Conservation (phyloP, 176 grass and related monocot genomes). For the Poa annua region DNA sequence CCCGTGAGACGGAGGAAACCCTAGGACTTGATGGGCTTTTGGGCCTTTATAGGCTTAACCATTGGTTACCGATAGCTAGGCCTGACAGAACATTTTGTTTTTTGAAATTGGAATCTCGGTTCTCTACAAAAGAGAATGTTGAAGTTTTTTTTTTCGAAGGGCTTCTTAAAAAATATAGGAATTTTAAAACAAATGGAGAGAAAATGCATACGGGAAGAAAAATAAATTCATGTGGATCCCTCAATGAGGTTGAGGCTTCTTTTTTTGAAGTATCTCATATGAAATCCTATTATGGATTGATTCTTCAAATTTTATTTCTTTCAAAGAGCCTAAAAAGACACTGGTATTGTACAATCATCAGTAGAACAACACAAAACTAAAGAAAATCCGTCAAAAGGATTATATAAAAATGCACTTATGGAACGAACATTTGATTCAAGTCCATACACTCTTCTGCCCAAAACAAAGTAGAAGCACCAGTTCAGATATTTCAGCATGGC, state of each 20-base stretch:
- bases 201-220: neutral
- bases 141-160: neutral
- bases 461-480: neutral
- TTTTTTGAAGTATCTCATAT: neutral
- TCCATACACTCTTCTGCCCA: neutral
- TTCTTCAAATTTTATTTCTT: neutral
- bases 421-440: neutral
- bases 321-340: neutral
- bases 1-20: constrained; percentile 32
- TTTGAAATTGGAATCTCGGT: too few species aligned
- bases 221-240: neutral
- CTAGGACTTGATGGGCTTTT: constrained; percentile 7
- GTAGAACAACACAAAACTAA: neutral
- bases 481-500: neutral
- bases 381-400: neutral
- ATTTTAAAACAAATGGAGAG: neutral
- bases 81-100: too few species aligned
- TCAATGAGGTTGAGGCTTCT: neutral
- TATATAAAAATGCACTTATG: neutral
- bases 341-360: neutral
- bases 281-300: neutral
- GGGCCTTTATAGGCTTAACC: neutral
- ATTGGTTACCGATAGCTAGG: too few species aligned
- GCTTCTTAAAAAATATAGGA: neutral
- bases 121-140: too few species aligned